Conservation (phyloP, 2,329 filamentous ascomycete genomes). For the Chrysoporthe puriensis region DNA sequence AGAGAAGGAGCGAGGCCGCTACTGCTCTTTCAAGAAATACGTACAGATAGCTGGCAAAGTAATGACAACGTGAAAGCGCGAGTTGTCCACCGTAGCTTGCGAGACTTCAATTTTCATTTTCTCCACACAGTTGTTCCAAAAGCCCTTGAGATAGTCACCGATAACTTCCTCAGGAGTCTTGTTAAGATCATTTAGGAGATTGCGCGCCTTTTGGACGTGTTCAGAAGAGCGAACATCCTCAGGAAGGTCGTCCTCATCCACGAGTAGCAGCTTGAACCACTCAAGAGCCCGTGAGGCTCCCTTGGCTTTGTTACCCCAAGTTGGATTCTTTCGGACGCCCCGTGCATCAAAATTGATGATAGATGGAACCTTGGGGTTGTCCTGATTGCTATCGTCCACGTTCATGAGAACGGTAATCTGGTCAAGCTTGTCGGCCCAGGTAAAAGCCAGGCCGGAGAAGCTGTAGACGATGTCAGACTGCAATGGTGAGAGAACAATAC, state of each 20-base stretch:
- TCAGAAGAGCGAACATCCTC: slow-evolving; percentile 30
- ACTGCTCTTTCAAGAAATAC: background rate
- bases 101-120: slow-evolving; percentile 36
- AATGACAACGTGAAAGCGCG: slow-evolving; percentile 43
- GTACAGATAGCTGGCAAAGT: slow-evolving; percentile 51
- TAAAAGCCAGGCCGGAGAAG: slow-evolving; percentile 47
- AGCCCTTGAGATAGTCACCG: slow-evolving; percentile 36
- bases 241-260: slow-evolving; percentile 39
- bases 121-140: slow-evolving; percentile 40
- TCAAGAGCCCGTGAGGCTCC: slow-evolving; percentile 33
- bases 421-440: slow-evolving; percentile 35
- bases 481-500: background rate
- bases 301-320: slow-evolving; percentile 41
- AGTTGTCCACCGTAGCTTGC: slow-evolving; percentile 29
- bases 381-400: slow-evolving; percentile 35
- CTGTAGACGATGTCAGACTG: slow-evolving; percentile 31
- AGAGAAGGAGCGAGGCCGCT: background rate
- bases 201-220: slow-evolving; percentile 30
- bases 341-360: slow-evolving; percentile 31
- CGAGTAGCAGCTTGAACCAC: slow-evolving; percentile 49
- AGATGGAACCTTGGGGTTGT: slow-evolving; percentile 40
- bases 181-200: background rate
- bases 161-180: slow-evolving; percentile 6
- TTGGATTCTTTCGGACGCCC: accelerated
- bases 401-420: slow-evolving; percentile 38